Conservation (phyloP, 2,329 filamentous ascomycete species). For the Alternaria longipes region DNA sequence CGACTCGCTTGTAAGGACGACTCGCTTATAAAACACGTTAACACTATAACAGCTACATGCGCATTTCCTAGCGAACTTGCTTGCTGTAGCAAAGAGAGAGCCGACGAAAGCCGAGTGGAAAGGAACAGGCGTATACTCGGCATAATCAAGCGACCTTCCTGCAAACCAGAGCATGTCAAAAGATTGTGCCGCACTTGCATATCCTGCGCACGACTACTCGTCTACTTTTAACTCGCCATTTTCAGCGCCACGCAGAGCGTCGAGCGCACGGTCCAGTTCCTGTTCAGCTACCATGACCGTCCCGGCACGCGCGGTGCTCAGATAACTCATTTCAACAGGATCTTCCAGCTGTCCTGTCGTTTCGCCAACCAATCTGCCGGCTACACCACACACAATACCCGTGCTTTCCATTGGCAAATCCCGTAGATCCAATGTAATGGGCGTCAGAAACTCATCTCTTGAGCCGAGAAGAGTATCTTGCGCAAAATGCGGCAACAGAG, state of each 20-base stretch:
- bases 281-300: conserved; percentile 85
- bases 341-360: conserved; percentile 57
- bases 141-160: neutral
- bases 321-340: conserved; percentile 81
- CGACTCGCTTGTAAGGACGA: too few species aligned
- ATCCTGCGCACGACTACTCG: neutral
- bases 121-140: neutral
- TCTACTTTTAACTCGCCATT: conserved; percentile 27
- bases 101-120: neutral
- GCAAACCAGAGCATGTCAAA: neutral
- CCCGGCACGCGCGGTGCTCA: conserved; percentile 87
- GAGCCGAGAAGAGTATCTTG: conserved; percentile 77
- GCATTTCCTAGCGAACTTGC: neutral
- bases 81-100: neutral
- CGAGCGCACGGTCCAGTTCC: conserved; percentile 76
- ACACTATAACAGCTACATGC: neutral
- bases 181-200: neutral
- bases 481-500: conserved; percentile 65
- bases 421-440: conserved; percentile 87
- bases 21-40: too few species aligned
- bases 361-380: conserved; percentile 79
- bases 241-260: conserved; percentile 65
- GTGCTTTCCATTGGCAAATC: conserved; percentile 86
- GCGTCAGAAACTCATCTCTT: conserved; percentile 76
- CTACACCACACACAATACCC: conserved; percentile 94